A percentile compares a stretch with the other conserved stretches of the same genome.
These are phyloP conservation scores for Backusella mclennaniae DNA, from an alignment of 192 early-diverging fungal species.

Conservation along the genomic window DNA sequence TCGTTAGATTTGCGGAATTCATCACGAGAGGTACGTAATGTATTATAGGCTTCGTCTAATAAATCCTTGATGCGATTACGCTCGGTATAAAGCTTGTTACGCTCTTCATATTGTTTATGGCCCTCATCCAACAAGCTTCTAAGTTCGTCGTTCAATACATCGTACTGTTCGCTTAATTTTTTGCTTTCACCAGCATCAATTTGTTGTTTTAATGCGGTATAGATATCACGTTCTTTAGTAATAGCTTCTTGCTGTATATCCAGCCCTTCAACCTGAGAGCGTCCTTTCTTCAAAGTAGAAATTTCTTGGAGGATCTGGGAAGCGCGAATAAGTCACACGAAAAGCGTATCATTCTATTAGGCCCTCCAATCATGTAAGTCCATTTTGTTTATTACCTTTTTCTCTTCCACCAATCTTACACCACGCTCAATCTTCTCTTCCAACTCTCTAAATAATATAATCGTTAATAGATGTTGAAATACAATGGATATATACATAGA, in stretches of 20 bases:
- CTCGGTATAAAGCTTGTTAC: constrained; percentile 67
- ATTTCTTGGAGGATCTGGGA: constrained; percentile 74
- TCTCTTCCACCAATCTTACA: constrained; percentile 84
- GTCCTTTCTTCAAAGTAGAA: constrained; percentile 69
- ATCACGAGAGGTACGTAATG: constrained; percentile 63
- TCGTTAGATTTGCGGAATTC: constrained; percentile 72
- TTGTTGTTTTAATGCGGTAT: constrained; percentile 64
- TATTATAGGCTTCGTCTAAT: constrained; percentile 67
- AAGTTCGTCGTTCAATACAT: constrained; percentile 70
- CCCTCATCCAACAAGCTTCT: constrained; percentile 60
- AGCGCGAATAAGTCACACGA: constrained; percentile 24
- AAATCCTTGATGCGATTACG: constrained; percentile 67
- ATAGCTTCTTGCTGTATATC: constrained; percentile 55
- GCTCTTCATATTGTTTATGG: constrained; percentile 58
- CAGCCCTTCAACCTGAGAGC: constrained; percentile 64
- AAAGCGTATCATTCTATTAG: neutral
- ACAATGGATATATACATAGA: neutral
- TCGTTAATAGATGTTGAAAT: neutral
- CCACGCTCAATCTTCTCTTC: constrained; percentile 81
- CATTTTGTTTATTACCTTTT: constrained; percentile 48
- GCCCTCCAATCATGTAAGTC: constrained; percentile 13
- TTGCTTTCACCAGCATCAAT: constrained; percentile 64
- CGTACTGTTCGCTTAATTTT: constrained; percentile 65
- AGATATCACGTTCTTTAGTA: constrained; percentile 50
- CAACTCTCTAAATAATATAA: constrained; percentile 46